Evolutionary conservation across 2,329 filamentous ascomycete genomes (phyloP).

Genomic region (Trematosphaeria pertusa): DNA sequence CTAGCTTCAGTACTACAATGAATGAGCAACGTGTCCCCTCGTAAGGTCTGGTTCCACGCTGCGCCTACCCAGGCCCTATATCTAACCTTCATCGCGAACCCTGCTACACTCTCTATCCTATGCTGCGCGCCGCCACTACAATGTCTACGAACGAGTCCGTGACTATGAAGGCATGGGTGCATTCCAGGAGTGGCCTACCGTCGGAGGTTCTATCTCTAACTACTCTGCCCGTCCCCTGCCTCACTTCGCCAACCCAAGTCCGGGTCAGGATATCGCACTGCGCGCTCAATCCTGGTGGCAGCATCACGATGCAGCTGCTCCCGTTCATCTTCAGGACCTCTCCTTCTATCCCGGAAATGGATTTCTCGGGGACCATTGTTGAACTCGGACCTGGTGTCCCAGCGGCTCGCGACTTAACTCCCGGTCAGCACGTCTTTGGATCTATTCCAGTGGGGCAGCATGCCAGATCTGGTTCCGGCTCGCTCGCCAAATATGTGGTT

Average conservation of each 20-base stretch:
- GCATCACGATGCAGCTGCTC: constrained; percentile 52
- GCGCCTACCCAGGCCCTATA: too few relatives aligned
- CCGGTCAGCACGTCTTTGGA: constrained; percentile 49
- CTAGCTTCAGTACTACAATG: not conserved
- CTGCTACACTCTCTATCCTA: too few relatives aligned
- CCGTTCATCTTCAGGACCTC: constrained; percentile 46
- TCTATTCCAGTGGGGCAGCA: constrained; percentile 47
- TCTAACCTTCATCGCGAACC: too few relatives aligned
- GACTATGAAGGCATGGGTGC: constrained; percentile 27
- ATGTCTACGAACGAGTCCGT: not conserved
- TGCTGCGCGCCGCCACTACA: too few relatives aligned
- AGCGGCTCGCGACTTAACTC: constrained; percentile 21
- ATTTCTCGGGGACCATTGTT: constrained; percentile 50
- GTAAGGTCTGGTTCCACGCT: too few relatives aligned
- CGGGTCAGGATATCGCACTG: constrained; percentile 42
- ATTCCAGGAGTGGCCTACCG: constrained; percentile 14
- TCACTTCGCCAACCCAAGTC: constrained; percentile 16
- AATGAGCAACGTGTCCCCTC: too few relatives aligned
- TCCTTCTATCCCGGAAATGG: constrained; percentile 50
- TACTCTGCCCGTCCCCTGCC: constrained; percentile 10
- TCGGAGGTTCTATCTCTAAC: constrained; percentile 16
- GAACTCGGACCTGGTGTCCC: constrained; percentile 12
- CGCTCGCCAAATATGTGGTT: constrained; percentile 51
- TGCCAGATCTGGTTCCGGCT: constrained; percentile 45
- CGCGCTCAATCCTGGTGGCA: constrained; percentile 51